A percentile compares a stretch with the other conserved stretches of the same genome.
Evolutionary conservation across 1,284 basidiomycete genomes (phyloP).

Genomic region (Trichosporon sp.): DNA sequence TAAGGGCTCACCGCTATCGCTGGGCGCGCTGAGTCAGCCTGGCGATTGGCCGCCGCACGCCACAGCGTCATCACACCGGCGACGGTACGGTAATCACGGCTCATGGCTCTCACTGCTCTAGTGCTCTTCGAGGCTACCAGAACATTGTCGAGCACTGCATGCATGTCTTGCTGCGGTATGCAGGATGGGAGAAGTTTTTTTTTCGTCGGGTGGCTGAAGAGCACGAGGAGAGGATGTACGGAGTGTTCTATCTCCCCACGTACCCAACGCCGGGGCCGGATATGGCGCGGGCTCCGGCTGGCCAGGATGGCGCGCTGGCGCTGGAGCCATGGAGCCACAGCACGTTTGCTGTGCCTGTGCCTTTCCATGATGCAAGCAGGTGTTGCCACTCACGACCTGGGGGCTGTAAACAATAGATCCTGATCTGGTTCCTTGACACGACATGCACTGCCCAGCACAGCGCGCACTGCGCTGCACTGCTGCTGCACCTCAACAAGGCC

Average conservation of each 20-base stretch:
- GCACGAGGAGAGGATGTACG: not conserved
- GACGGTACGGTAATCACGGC: not conserved
- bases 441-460: too few species aligned
- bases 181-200: not conserved
- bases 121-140: not conserved
- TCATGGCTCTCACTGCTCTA: not conserved
- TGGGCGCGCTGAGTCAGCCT: not conserved
- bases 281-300: too few species aligned
- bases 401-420: too few species aligned
- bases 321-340: not conserved
- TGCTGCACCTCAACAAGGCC: too few species aligned
- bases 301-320: not conserved
- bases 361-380: not conserved
- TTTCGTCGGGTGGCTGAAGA: too few species aligned
- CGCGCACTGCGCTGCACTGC: too few species aligned
- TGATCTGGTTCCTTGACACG: too few species aligned
- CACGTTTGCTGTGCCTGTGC: conserved; percentile 1
- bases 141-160: not conserved
- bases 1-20: not conserved
- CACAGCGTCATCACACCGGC: not conserved
- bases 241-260: not conserved
- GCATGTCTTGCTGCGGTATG: conserved; percentile 7
- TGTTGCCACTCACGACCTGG: too few species aligned
- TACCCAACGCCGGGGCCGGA: not conserved
- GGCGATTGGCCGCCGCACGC: not conserved